Percentiles rank a stretch among this genome's conserved stretches.
phyloP scores from a whole-genome alignment of 371 early-diverging fungal species.

The Mortierella sp. region DNA sequence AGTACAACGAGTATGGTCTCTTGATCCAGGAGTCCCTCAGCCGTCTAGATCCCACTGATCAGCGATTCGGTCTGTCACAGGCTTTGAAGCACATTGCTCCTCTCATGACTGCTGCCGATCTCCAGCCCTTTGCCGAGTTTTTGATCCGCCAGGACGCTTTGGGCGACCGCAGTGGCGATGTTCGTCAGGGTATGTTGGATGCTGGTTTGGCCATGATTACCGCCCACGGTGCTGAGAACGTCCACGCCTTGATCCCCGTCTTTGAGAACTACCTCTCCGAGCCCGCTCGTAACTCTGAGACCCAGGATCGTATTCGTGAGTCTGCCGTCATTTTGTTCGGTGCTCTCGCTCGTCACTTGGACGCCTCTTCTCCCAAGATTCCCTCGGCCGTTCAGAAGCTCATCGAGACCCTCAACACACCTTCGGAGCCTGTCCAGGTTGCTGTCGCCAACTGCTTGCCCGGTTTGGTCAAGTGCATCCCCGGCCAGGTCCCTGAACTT shows the following conservation, averaged over 20 bases:
- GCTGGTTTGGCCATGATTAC: slow-evolving; percentile 88
- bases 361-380: slow-evolving; percentile 79
- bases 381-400: slow-evolving; percentile 87
- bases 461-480: slow-evolving; percentile 86
- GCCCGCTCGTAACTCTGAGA: slow-evolving; percentile 70
- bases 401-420: slow-evolving; percentile 92
- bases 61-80: slow-evolving; percentile 86
- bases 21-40: slow-evolving; percentile 88
- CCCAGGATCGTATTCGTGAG: slow-evolving; percentile 89
- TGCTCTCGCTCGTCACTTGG: slow-evolving; percentile 90
- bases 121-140: slow-evolving; percentile 78
- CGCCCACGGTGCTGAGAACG: slow-evolving; percentile 79
- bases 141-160: slow-evolving; percentile 87
- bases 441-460: slow-evolving; percentile 96
- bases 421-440: slow-evolving; percentile 95
- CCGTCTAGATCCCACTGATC: slow-evolving; percentile 84
- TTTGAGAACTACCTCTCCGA: slow-evolving; percentile 85
- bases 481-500: slow-evolving; percentile 73
- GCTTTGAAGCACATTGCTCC: slow-evolving; percentile 82
- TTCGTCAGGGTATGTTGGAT: slow-evolving; percentile 89
- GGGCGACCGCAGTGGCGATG: slow-evolving; percentile 86
- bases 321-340: slow-evolving; percentile 94
- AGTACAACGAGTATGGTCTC: slow-evolving; percentile 93
- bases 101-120: slow-evolving; percentile 66
- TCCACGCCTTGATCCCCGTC: slow-evolving; percentile 75